Percentiles rank a stretch among this genome's conserved stretches.
These are phyloP conservation scores for Mallotus nudiflorus DNA, from an alignment of 345 rosid species.

Conservation along the genomic window DNA sequence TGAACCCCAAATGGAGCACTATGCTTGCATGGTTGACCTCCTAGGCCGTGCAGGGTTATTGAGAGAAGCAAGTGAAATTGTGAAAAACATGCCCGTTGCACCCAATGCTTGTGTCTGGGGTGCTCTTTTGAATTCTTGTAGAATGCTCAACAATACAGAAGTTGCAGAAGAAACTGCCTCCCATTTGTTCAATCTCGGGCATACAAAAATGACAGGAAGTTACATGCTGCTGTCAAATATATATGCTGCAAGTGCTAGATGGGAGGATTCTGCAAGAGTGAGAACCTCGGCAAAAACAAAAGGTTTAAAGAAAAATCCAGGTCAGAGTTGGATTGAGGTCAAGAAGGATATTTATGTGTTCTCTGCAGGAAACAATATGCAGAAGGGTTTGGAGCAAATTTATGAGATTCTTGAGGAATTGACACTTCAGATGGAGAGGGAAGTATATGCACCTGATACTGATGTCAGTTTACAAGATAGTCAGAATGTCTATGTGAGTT, in stretches of 20 bases:
- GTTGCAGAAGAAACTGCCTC: conserved; percentile 46
- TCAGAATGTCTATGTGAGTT: background rate
- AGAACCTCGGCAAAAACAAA: conserved; percentile 60
- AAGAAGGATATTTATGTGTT: conserved; percentile 50
- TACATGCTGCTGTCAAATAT: conserved; percentile 66
- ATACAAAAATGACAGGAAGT: conserved; percentile 42
- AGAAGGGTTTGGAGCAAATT: conserved; percentile 25
- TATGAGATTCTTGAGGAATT: conserved; percentile 34
- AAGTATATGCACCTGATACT: background rate
- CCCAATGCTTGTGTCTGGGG: conserved; percentile 66
- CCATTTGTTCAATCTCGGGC: conserved; percentile 32
- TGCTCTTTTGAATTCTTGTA: conserved; percentile 70
- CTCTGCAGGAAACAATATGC: conserved; percentile 42
- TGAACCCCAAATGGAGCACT: conserved; percentile 63
- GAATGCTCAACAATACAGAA: conserved; percentile 58
- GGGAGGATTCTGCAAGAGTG: conserved; percentile 68
- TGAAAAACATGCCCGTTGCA: conserved; percentile 59
- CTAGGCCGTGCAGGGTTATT: conserved; percentile 65
- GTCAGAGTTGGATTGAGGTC: conserved; percentile 68
- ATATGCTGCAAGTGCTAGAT: conserved; percentile 63
- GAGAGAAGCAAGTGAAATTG: conserved; percentile 59
- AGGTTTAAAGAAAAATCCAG: conserved; percentile 69
- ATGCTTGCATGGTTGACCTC: conserved; percentile 73
- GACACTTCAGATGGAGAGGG: conserved; percentile 35
- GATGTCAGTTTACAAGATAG: background rate